These are phyloP conservation scores for Fusarium armeniacum DNA, from an alignment of 2,329 filamentous ascomycete species.

Conservation along the genomic window DNA sequence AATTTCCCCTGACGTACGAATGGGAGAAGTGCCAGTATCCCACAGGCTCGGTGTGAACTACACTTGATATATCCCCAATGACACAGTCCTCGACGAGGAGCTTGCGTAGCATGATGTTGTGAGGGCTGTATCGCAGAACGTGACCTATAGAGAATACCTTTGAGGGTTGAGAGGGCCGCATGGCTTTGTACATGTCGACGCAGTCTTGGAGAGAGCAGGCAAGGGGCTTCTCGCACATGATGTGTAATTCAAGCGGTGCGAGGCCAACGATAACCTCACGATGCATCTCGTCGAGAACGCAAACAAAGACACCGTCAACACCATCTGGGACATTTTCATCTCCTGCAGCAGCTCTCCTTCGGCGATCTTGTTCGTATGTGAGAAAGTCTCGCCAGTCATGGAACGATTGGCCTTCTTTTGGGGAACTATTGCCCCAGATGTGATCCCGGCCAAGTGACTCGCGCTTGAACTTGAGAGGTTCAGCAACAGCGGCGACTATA, in stretches of 20 bases:
- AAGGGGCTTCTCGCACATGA: constrained; percentile 96
- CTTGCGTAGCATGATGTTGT: constrained; percentile 87
- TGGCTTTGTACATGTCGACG: constrained; percentile 76
- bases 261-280: constrained; percentile 82
- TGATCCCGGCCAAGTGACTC: constrained; percentile 76
- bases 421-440: constrained; percentile 73
- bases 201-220: constrained; percentile 85
- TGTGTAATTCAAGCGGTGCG: constrained; percentile 78
- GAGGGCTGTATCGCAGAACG: constrained; percentile 91
- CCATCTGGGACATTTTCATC: constrained; percentile 63
- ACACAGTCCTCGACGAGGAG: constrained; percentile 80
- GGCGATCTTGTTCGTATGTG: constrained; percentile 75
- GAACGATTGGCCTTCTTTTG: constrained; percentile 77
- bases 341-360: constrained; percentile 65
- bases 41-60: constrained; percentile 94
- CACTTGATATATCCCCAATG: constrained; percentile 86
- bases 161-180: constrained; percentile 56
- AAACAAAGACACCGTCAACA: constrained; percentile 73
- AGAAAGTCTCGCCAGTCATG: constrained; percentile 81
- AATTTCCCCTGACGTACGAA: constrained; percentile 93
- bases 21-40: constrained; percentile 97
- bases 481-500: constrained; percentile 81
- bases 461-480: constrained; percentile 84
- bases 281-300: constrained; percentile 90
- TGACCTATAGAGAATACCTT: constrained; percentile 91